A percentile compares a stretch with the other conserved stretches of the same genome.
Evolutionary conservation across 345 rosid species (phyloP).

Genomic region (Schrenkiella parvula): DNA sequence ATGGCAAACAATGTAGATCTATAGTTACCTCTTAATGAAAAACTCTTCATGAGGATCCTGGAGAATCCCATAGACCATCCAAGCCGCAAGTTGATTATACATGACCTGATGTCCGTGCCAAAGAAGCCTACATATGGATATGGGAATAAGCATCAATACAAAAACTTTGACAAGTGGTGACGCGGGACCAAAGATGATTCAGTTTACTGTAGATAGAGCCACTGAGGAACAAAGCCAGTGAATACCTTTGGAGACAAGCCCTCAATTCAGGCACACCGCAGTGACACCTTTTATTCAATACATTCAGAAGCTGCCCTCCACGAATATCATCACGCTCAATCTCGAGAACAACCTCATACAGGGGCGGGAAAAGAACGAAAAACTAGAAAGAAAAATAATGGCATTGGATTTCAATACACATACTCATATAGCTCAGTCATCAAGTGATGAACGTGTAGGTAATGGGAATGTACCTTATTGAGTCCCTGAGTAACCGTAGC

Average conservation of each 20-base stretch:
- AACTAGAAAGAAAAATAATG: constrained; percentile 45
- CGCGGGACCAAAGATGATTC: not conserved
- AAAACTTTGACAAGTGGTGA: not conserved
- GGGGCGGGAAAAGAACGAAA: constrained; percentile 80
- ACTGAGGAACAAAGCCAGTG: not conserved
- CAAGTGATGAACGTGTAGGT: not conserved
- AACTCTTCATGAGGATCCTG: constrained; percentile 94
- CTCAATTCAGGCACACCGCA: constrained; percentile 98
- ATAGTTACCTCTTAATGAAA: constrained; percentile 69
- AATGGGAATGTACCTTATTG: constrained; percentile 54
- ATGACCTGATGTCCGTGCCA: constrained; percentile 98
- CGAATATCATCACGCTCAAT: constrained; percentile 85
- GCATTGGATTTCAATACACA: not conserved
- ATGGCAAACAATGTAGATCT: not conserved
- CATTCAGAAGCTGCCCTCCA: constrained; percentile 88
- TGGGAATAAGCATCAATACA: not conserved
- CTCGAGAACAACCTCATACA: constrained; percentile 84
- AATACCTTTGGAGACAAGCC: constrained; percentile 88
- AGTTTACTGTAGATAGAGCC: not conserved
- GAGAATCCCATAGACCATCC: constrained; percentile 97
- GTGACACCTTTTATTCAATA: constrained; percentile 79
- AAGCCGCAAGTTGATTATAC: constrained; percentile 91
- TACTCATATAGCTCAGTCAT: not conserved
- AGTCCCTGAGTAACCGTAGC: constrained; percentile 88
- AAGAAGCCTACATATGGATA: constrained; percentile 60